Evolutionary conservation across 768 basidiomycete genomes (phyloP).

Genomic region (Trametes villosa): DNA sequence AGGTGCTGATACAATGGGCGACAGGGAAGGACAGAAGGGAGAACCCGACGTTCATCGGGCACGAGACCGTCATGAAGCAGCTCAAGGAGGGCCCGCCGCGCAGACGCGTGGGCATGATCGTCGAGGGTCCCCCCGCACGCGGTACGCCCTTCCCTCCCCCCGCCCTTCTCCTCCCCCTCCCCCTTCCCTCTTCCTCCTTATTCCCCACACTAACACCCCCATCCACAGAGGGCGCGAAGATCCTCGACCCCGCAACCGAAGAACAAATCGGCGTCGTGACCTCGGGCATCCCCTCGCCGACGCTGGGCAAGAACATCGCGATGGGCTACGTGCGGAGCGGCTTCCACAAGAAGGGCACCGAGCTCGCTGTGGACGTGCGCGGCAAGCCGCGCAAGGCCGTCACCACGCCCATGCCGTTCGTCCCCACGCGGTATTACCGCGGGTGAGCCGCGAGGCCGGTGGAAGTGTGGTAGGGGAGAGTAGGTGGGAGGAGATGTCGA

Average conservation of each 20-base stretch:
- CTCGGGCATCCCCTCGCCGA: constrained; percentile 95
- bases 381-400: constrained; percentile 76
- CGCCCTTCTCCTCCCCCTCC: neutral
- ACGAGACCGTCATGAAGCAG: constrained; percentile 70
- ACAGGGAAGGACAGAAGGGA: constrained; percentile 84
- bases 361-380: constrained; percentile 83
- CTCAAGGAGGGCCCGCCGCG: constrained; percentile 79
- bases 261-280: constrained; percentile 77
- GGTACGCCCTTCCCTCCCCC: constrained; percentile 49
- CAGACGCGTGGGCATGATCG: constrained; percentile 79
- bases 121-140: constrained; percentile 86
- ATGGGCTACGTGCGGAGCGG: constrained; percentile 91
- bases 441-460: constrained; percentile 45
- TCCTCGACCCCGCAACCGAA: constrained; percentile 57
- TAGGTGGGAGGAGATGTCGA: no score
- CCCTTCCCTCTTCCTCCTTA: no score
- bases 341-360: constrained; percentile 89
- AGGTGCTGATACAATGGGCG: neutral
- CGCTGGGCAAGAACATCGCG: constrained; percentile 87
- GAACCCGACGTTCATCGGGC: constrained; percentile 76
- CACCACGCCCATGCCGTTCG: constrained; percentile 87
- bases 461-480: no score
- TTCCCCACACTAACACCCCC: no score
- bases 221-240: constrained; percentile 72
- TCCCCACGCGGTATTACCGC: constrained; percentile 80